Conservation (phyloP, 2,329 filamentous ascomycete genomes). For the Fusarium kyushuense region DNA sequence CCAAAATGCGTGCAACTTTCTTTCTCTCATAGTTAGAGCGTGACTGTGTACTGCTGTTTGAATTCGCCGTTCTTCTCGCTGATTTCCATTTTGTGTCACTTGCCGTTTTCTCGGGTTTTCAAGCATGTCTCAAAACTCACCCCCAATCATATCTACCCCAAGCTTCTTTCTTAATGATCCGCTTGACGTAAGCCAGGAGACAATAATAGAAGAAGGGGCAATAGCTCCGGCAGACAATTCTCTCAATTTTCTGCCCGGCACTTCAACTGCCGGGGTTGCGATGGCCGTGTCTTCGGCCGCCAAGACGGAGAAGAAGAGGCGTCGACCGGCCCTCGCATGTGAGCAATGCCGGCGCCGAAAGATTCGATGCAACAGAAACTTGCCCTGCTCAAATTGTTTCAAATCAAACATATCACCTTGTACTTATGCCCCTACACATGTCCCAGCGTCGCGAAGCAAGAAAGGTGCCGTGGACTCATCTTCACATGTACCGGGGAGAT, state of each 20-base stretch:
- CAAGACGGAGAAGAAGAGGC: slow-evolving; percentile 53
- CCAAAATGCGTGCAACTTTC: slow-evolving; percentile 4
- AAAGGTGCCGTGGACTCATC: slow-evolving; percentile 30
- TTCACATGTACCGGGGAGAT: slow-evolving; percentile 38
- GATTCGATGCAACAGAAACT: slow-evolving; percentile 69
- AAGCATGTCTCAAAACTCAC: slow-evolving; percentile 22
- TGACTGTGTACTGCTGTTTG: background rate
- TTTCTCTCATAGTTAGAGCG: background rate
- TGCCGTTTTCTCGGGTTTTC: background rate
- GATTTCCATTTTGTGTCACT: background rate
- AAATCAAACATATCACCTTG: slow-evolving; percentile 67
- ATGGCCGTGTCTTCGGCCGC: slow-evolving; percentile 18
- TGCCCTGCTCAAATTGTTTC: slow-evolving; percentile 71
- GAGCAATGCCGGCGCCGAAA: slow-evolving; percentile 70
- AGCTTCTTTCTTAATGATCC: slow-evolving; percentile 35
- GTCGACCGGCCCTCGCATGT: slow-evolving; percentile 63
- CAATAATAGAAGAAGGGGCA: background rate
- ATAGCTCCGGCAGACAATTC: slow-evolving; percentile 5
- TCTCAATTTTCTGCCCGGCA: slow-evolving; percentile 4
- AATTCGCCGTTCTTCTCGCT: slow-evolving; percentile 28
- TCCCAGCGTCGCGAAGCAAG: slow-evolving; percentile 47
- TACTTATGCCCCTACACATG: slow-evolving; percentile 60
- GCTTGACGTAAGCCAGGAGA: slow-evolving; percentile 21
- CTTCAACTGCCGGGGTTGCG: slow-evolving; percentile 7
- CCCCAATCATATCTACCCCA: slow-evolving; percentile 27